Evolutionary conservation across 192 early-diverging fungal species (phyloP).

Genomic region (Pilobolus umbonatus): DNA sequence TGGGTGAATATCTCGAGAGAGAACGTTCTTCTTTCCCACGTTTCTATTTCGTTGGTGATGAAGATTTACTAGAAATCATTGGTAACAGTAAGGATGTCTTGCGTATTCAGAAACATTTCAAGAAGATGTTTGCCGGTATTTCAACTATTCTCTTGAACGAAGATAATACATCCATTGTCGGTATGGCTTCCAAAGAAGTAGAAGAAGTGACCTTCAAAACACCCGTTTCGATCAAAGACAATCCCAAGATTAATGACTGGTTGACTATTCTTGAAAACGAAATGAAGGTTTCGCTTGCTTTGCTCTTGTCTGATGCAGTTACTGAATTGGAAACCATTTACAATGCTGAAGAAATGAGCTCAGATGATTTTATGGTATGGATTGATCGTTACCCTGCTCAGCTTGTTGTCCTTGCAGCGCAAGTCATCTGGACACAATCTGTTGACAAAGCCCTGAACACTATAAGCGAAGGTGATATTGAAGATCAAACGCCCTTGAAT

Average conservation of each 20-base stretch:
- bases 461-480: conserved; percentile 34
- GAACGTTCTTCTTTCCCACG: conserved; percentile 96
- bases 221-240: conserved; percentile 72
- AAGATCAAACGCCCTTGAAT: conserved; percentile 47
- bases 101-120: conserved; percentile 97
- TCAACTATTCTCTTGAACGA: conserved; percentile 79
- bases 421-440: conserved; percentile 83
- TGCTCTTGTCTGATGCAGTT: conserved; percentile 67
- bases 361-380: conserved; percentile 70
- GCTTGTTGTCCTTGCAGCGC: conserved; percentile 85
- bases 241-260: conserved; percentile 98
- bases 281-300: conserved; percentile 85
- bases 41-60: conserved; percentile 99
- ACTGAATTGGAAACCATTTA: conserved; percentile 61
- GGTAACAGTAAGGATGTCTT: conserved; percentile 95
- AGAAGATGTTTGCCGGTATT: conserved; percentile 99
- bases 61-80: conserved; percentile 99
- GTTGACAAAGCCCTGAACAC: conserved; percentile 74
- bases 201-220: conserved; percentile 80
- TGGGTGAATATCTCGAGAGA: conserved; percentile 98
- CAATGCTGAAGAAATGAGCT: conserved; percentile 47
- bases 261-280: conserved; percentile 88
- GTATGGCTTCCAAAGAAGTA: conserved; percentile 91
- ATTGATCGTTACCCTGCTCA: conserved; percentile 88
- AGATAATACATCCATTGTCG: conserved; percentile 65